Conservation (phyloP, 2,329 filamentous ascomycete genomes). For the Claviceps capensis region DNA sequence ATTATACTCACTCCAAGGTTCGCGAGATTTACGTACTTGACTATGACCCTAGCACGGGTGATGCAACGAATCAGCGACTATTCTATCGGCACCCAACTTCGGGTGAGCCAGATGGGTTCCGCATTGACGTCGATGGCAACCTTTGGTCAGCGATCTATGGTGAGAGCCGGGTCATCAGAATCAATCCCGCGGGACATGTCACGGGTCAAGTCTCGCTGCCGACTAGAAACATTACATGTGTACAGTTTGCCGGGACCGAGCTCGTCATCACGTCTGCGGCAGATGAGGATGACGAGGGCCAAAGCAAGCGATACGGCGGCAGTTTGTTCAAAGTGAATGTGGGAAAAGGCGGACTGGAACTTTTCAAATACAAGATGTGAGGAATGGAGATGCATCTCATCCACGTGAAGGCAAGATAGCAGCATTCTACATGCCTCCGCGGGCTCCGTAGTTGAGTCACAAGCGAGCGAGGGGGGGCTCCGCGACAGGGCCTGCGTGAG, state of each 20-base stretch:
- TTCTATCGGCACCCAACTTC: slow-evolving; percentile 57
- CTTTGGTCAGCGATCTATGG: slow-evolving; percentile 85
- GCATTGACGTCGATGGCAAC: slow-evolving; percentile 70
- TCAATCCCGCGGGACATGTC: slow-evolving; percentile 54
- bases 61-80: slow-evolving; percentile 52
- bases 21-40: slow-evolving; percentile 61
- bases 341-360: slow-evolving; percentile 49
- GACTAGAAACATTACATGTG: slow-evolving; percentile 68
- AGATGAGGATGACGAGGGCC: slow-evolving; percentile 48
- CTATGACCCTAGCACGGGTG: slow-evolving; percentile 50
- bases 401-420: neutral
- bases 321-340: slow-evolving; percentile 67
- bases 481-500: neutral
- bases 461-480: no score
- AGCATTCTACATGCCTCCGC: neutral
- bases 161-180: slow-evolving; percentile 59
- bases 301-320: slow-evolving; percentile 52
- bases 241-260: slow-evolving; percentile 60
- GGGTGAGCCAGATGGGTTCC: slow-evolving; percentile 71
- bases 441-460: neutral
- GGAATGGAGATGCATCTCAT: neutral
- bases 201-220: slow-evolving; percentile 64
- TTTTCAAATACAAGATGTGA: slow-evolving; percentile 49
- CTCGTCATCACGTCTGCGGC: slow-evolving; percentile 68
- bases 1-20: slow-evolving; percentile 67